A percentile compares a stretch with the other conserved stretches of the same genome.
Evolutionary conservation across 1,284 basidiomycete genomes (phyloP).

Genomic region (Cronartium quercuum): DNA sequence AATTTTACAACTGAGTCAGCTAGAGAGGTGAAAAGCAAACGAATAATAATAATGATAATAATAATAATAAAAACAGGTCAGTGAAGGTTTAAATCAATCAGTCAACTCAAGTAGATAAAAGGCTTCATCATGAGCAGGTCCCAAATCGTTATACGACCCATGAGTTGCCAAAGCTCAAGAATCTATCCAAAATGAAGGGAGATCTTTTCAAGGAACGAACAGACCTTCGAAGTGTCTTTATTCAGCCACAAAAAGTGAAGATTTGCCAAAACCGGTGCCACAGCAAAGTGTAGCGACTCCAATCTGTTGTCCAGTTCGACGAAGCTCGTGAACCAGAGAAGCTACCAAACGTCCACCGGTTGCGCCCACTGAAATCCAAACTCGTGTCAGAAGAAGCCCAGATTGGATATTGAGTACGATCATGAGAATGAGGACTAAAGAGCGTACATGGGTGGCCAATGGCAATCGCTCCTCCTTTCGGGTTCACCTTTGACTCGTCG

Average conservation of each 20-base stretch:
- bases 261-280: constrained; percentile 47
- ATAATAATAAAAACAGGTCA: too few relatives aligned
- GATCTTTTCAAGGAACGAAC: neutral
- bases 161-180: too few relatives aligned
- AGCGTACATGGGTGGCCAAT: constrained; percentile 45
- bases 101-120: too few relatives aligned
- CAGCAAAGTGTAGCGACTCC: constrained; percentile 48
- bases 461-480: constrained; percentile 49
- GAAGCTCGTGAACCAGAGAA: constrained; percentile 45
- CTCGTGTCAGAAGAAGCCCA: neutral
- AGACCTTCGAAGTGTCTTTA: constrained; percentile 10
- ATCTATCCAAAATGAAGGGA: too few relatives aligned
- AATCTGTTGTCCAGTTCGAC: constrained; percentile 44
- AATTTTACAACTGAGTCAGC: too few relatives aligned
- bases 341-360: constrained; percentile 46
- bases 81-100: too few relatives aligned
- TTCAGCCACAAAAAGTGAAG: constrained; percentile 46
- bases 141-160: too few relatives aligned
- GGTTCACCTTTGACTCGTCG: constrained; percentile 45
- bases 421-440: neutral
- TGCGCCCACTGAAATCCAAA: constrained; percentile 42
- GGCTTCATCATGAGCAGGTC: too few relatives aligned
- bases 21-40: too few relatives aligned
- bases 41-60: too few relatives aligned
- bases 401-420: neutral